phyloP scores from a whole-genome alignment of 257 asterid genomes.

The Agastache rugosa region DNA sequence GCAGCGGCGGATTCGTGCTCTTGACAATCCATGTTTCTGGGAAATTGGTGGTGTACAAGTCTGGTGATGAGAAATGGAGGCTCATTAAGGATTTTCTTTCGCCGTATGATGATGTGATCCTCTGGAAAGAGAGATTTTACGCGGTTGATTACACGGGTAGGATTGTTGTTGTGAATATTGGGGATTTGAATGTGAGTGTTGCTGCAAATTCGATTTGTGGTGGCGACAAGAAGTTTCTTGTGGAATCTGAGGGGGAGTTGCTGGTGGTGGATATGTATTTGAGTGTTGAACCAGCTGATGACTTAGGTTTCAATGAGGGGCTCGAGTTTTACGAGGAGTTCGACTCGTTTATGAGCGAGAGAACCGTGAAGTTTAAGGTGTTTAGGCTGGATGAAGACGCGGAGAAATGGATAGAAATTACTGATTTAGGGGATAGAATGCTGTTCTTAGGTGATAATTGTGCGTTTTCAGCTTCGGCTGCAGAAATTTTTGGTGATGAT shows the following conservation, averaged over 20 bases:
- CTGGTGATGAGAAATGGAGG: constrained; percentile 77
- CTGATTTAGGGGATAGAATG: constrained; percentile 65
- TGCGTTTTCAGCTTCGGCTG: constrained; percentile 61
- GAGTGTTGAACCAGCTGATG: constrained; percentile 66
- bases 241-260: constrained; percentile 66
- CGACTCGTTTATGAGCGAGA: constrained; percentile 72
- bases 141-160: constrained; percentile 77
- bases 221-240: constrained; percentile 85
- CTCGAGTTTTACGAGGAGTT: constrained; percentile 72
- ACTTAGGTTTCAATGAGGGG: constrained; percentile 61
- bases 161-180: constrained; percentile 53
- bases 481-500: constrained; percentile 48
- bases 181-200: constrained; percentile 43
- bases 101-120: constrained; percentile 80
- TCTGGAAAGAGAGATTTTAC: constrained; percentile 54
- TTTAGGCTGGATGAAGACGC: constrained; percentile 58
- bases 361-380: constrained; percentile 78
- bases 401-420: constrained; percentile 67
- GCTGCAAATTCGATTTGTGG: constrained; percentile 62
- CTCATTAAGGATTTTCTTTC: constrained; percentile 61
- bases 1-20: constrained; percentile 52
- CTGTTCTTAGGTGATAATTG: constrained; percentile 86
- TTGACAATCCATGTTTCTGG: constrained; percentile 78
- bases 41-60: constrained; percentile 67
- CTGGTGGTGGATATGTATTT: constrained; percentile 75